A percentile compares a stretch with the other conserved stretches of the same genome.
These are phyloP conservation scores for Halenospora varia DNA, from an alignment of 495 filamentous ascomycete genomes.

Conservation along the genomic window DNA sequence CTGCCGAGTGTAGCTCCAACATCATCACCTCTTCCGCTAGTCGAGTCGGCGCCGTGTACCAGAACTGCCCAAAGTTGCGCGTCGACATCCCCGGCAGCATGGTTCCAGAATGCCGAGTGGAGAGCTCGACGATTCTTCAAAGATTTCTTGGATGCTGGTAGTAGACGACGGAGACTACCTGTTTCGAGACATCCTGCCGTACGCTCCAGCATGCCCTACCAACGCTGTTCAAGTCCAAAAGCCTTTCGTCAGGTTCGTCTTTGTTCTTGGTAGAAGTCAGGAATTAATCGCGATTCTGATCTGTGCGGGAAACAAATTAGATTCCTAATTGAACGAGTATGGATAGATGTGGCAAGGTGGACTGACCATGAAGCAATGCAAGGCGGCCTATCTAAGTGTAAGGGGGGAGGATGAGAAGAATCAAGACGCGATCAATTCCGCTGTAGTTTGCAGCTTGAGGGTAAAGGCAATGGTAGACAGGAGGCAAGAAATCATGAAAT, in stretches of 20 bases:
- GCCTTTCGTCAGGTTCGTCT: too few species aligned
- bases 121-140: constrained; percentile 55
- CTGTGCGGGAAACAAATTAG: too few species aligned
- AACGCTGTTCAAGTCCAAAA: not conserved
- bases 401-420: too few species aligned
- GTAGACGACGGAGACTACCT: constrained; percentile 62
- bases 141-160: constrained; percentile 52
- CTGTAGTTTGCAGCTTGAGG: too few species aligned
- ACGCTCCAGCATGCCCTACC: constrained; percentile 72
- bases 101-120: constrained; percentile 63
- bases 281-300: too few species aligned
- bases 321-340: too few species aligned
- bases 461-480: not conserved
- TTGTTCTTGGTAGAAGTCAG: too few species aligned
- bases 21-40: not conserved
- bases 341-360: too few species aligned
- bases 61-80: constrained; percentile 39
- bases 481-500: not conserved
- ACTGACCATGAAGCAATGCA: too few species aligned
- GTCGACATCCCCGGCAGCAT: constrained; percentile 56
- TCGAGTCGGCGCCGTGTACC: constrained; percentile 19
- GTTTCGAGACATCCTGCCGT: constrained; percentile 72
- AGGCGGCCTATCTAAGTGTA: too few species aligned
- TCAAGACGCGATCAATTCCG: too few species aligned
- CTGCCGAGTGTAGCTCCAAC: not conserved